These are phyloP conservation scores for Beauveria varroae DNA, from an alignment of 2,329 filamentous ascomycete species.

Conservation along the genomic window DNA sequence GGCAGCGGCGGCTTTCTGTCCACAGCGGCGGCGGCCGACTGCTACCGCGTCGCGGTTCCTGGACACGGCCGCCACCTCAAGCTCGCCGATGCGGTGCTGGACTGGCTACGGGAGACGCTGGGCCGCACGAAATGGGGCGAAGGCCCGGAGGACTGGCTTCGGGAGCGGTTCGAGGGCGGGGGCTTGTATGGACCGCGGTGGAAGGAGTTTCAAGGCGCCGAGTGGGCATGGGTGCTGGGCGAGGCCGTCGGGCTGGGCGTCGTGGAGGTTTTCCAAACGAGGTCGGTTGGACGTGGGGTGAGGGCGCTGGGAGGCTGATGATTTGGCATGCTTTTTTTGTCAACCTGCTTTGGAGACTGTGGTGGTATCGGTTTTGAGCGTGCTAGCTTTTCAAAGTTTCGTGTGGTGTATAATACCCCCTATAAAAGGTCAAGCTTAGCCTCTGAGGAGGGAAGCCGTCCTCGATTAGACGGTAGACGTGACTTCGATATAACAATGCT, in stretches of 20 bases:
- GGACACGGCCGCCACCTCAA: slow-evolving; percentile 61
- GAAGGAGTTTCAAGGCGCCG: slow-evolving; percentile 61
- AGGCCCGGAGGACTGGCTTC: slow-evolving; percentile 52
- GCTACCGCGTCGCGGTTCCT: slow-evolving; percentile 56
- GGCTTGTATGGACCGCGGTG: slow-evolving; percentile 39
- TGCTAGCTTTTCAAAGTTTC: not conserved
- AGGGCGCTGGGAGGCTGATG: slow-evolving; percentile 31
- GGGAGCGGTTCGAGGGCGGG: slow-evolving; percentile 65
- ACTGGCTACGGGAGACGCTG: slow-evolving; percentile 54
- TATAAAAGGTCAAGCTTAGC: not conserved
- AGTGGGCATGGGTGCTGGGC: slow-evolving; percentile 64
- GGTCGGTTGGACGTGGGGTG: slow-evolving; percentile 63
- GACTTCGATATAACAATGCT: too few relatives aligned
- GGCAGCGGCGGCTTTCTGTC: not conserved
- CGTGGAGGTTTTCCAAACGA: slow-evolving; percentile 68
- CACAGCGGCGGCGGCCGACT: slow-evolving; percentile 16
- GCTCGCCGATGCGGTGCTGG: slow-evolving; percentile 52
- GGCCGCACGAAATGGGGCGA: slow-evolving; percentile 54
- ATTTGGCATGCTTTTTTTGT: not conserved
- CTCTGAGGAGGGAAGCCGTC: not conserved
- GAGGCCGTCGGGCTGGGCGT: slow-evolving; percentile 64
- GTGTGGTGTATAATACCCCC: slow-evolving; percentile 7
- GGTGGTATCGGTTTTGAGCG: not conserved
- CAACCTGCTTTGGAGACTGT: not conserved
- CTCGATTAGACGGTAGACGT: not conserved